Conservation (phyloP, 352 stramenopile genomes). For the Phytophthora cryptogea region DNA sequence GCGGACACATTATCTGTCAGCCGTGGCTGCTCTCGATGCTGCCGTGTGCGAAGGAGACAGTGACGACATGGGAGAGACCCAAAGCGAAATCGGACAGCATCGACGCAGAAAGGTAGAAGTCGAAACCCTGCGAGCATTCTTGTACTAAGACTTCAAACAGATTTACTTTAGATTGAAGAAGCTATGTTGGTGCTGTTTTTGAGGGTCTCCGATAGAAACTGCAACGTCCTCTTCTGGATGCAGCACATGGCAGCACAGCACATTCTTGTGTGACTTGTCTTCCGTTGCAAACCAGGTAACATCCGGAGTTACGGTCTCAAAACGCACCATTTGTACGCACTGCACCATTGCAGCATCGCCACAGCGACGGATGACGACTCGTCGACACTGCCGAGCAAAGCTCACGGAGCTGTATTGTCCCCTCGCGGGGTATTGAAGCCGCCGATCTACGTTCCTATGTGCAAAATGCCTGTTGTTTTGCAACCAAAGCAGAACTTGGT, state of each 20-base stretch:
- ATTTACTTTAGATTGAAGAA: no score
- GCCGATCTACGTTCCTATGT: constrained; percentile 8
- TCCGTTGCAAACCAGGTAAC: neutral
- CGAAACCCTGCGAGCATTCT: constrained; percentile 63
- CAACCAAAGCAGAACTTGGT: neutral
- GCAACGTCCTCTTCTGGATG: no score
- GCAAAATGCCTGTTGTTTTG: neutral
- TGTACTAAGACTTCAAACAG: constrained; percentile 42
- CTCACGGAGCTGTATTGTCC: constrained; percentile 3
- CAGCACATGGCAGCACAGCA: neutral
- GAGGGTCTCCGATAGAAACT: no score
- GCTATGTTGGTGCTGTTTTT: no score
- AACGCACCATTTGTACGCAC: no score
- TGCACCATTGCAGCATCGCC: neutral
- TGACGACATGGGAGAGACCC: constrained; percentile 49
- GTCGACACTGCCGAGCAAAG: neutral
- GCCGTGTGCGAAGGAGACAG: constrained; percentile 64
- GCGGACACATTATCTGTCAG: constrained; percentile 70
- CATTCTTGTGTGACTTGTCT: neutral
- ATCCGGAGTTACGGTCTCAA: no score
- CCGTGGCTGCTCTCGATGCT: constrained; percentile 63
- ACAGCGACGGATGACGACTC: no score
- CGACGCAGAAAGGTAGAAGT: constrained; percentile 60
- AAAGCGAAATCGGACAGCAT: constrained; percentile 62
- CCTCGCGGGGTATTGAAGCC: neutral